These are phyloP conservation scores for Kitagawia praeruptora DNA, from an alignment of 129 eudicot genomes.

Conservation along the genomic window DNA sequence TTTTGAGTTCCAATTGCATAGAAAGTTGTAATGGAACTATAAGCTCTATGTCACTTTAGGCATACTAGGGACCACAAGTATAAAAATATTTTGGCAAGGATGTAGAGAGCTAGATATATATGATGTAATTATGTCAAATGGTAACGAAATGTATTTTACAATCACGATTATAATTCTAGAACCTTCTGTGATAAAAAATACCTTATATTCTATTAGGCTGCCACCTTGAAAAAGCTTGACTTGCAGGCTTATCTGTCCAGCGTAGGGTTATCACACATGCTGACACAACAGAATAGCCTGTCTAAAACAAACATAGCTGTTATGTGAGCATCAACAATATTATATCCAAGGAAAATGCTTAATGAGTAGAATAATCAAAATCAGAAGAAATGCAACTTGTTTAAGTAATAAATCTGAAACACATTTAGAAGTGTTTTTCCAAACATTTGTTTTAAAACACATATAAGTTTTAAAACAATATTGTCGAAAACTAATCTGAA, in stretches of 20 bases:
- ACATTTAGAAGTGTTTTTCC: too few relatives aligned
- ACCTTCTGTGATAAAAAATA: too few relatives aligned
- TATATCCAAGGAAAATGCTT: not conserved
- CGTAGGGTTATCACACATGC: slow-evolving; percentile 87
- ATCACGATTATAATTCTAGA: too few relatives aligned
- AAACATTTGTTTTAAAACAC: too few relatives aligned
- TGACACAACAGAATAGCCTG: slow-evolving; percentile 97
- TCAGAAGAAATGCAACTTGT: not conserved
- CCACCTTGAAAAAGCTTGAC: slow-evolving; percentile 25
- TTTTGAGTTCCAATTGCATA: not conserved
- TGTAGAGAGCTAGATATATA: not conserved
- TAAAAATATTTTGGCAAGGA: not conserved
- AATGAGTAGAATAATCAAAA: not conserved
- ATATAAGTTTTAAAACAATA: too few relatives aligned
- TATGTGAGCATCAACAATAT: not conserved
- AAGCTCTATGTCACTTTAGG: not conserved
- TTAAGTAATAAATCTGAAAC: too few relatives aligned
- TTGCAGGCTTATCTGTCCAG: slow-evolving; percentile 48
- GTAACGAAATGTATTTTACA: not conserved
- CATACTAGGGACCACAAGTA: not conserved
- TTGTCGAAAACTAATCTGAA: too few relatives aligned
- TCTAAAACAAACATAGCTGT: slow-evolving; percentile 41
- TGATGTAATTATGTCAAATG: not conserved
- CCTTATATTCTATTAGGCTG: slow-evolving; percentile 64
- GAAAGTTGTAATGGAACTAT: too few relatives aligned